Evolutionary conservation across 1,284 basidiomycete genomes (phyloP).

Genomic region (Hemileia vastatrix): DNA sequence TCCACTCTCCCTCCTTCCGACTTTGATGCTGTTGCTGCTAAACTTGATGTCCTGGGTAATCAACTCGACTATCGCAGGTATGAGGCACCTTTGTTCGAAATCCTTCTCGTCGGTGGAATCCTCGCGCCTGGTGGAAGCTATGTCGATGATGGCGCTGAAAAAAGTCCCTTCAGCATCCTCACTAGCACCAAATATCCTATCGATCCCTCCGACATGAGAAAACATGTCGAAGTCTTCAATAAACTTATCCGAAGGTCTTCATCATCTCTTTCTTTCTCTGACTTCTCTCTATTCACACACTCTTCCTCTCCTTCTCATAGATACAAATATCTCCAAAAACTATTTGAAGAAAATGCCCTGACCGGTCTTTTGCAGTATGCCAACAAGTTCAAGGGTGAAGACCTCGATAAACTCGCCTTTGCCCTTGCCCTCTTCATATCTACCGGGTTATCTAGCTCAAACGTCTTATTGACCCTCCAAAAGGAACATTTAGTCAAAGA

Average conservation of each 20-base stretch:
- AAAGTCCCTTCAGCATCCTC: conserved; percentile 71
- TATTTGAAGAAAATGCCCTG: conserved; percentile 74
- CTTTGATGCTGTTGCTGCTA: conserved; percentile 70
- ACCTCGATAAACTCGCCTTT: conserved; percentile 67
- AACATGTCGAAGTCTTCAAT: conserved; percentile 83
- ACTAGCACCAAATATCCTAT: conserved; percentile 62
- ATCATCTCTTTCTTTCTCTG: conserved; percentile 14
- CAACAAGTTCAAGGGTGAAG: conserved; percentile 28
- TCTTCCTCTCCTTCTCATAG: conserved; percentile 46
- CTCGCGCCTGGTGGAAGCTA: conserved; percentile 89
- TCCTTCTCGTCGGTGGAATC: conserved; percentile 83
- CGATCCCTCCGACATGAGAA: conserved; percentile 65
- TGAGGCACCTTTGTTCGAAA: conserved; percentile 88
- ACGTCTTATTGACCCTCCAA: conserved; percentile 68
- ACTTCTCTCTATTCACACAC: background rate
- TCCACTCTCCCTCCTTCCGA: conserved; percentile 69
- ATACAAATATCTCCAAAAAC: conserved; percentile 96
- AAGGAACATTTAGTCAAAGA: conserved; percentile 95
- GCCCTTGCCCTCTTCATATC: conserved; percentile 71
- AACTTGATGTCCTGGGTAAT: conserved; percentile 52
- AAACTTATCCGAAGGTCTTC: conserved; percentile 79
- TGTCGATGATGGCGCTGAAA: conserved; percentile 71
- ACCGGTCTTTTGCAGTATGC: conserved; percentile 63
- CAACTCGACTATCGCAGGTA: conserved; percentile 75
- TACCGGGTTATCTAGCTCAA: conserved; percentile 65